Evolutionary conservation across 352 stramenopile species (phyloP).

Genomic region (Globisporangium apiculatum): DNA sequence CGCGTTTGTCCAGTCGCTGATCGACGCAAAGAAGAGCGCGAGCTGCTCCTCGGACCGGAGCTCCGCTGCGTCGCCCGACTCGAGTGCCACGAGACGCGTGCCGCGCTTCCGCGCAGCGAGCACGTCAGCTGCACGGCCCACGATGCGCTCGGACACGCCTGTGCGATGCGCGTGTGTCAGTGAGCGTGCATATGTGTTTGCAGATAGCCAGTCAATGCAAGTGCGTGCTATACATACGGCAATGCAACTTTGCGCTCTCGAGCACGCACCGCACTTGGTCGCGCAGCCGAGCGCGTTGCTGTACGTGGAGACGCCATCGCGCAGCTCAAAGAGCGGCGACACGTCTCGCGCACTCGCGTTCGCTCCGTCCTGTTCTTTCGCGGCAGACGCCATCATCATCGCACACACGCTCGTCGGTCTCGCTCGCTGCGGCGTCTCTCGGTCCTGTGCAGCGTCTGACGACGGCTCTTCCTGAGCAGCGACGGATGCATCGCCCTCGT

Average conservation of each 20-base stretch:
- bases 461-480: too few relatives aligned
- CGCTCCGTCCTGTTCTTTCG: neutral
- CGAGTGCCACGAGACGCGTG: conserved; percentile 16
- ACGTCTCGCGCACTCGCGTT: conserved; percentile 5
- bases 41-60: conserved; percentile 39
- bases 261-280: conserved; percentile 40
- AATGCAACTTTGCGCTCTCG: too few relatives aligned
- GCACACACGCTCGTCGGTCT: conserved; percentile 28
- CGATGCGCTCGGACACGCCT: conserved; percentile 38
- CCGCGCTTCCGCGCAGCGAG: conserved; percentile 25
- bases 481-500: neutral
- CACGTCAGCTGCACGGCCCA: conserved; percentile 39
- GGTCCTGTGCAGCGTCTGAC: too few relatives aligned
- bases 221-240: too few relatives aligned
- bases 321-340: conserved; percentile 55
- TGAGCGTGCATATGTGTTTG: neutral
- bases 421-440: neutral
- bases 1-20: conserved; percentile 40
- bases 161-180: conserved; percentile 1
- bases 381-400: conserved; percentile 43
- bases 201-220: neutral
- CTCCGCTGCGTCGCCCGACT: conserved; percentile 16
- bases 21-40: conserved; percentile 34
- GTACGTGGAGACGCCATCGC: conserved; percentile 42
- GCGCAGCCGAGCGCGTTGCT: conserved; percentile 77